These are phyloP conservation scores for Xylaria sp. DNA, from an alignment of 2,329 filamentous ascomycete genomes.

Conservation along the genomic window DNA sequence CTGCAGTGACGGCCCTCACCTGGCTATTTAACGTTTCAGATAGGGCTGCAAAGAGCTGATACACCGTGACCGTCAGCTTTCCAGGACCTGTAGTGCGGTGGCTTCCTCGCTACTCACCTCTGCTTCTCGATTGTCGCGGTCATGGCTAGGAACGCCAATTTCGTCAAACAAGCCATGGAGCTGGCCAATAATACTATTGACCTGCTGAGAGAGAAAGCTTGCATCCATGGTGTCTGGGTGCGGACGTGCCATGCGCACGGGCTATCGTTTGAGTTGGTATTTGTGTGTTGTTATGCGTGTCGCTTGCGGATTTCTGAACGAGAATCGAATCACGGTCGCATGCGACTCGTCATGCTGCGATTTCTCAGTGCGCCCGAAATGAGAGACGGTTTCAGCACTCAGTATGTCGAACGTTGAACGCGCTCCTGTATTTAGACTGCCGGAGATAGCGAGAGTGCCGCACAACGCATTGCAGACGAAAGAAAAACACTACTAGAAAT, in stretches of 20 bases:
- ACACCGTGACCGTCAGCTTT: slow-evolving; percentile 36
- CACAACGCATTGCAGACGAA: slow-evolving; percentile 39
- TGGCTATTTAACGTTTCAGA: slow-evolving; percentile 94
- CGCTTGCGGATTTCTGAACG: slow-evolving; percentile 11
- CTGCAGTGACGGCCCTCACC: slow-evolving; percentile 81
- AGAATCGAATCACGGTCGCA: slow-evolving; percentile 25
- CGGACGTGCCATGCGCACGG: slow-evolving; percentile 20
- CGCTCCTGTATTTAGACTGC: slow-evolving; percentile 27
- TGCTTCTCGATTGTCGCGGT: slow-evolving; percentile 87
- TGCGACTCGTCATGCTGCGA: slow-evolving; percentile 33
- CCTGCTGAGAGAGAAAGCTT: slow-evolving; percentile 92
- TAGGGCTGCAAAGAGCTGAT: slow-evolving; percentile 86
- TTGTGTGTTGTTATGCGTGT: slow-evolving; percentile 15
- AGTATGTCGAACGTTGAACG: slow-evolving; percentile 19
- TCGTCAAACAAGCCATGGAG: slow-evolving; percentile 96
- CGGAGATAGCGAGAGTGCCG: slow-evolving; percentile 21
- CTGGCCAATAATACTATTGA: slow-evolving; percentile 92
- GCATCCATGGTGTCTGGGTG: slow-evolving; percentile 76
- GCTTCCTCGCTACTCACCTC: slow-evolving; percentile 70
- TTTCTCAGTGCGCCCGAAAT: slow-evolving; percentile 6
- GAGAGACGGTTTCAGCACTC: slow-evolving; percentile 1
- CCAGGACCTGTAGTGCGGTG: slow-evolving; percentile 16
- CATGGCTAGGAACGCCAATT: slow-evolving; percentile 93
- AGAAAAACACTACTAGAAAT: slow-evolving; percentile 33
- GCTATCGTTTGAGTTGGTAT: slow-evolving; percentile 5